These are phyloP conservation scores for Clavariopsis aquatica DNA, from an alignment of 495 filamentous ascomycete species.

Conservation along the genomic window DNA sequence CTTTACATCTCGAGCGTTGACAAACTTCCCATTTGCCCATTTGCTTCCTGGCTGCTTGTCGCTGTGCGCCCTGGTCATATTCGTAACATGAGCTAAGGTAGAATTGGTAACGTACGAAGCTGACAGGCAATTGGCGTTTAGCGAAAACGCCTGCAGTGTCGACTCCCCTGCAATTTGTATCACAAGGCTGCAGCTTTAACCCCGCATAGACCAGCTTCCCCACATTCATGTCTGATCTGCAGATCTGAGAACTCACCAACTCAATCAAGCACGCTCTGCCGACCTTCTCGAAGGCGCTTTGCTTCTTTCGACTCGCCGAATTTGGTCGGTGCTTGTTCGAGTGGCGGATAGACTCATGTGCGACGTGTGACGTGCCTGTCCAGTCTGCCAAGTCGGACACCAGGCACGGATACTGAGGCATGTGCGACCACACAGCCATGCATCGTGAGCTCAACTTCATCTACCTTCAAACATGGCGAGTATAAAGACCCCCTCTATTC, in stretches of 20 bases:
- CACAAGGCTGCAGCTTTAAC: not conserved
- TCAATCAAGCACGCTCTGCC: not conserved
- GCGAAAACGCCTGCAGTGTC: no score
- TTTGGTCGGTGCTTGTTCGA: no score
- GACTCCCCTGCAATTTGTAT: not conserved
- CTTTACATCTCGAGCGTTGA: no score
- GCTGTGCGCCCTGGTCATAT: no score
- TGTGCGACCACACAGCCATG: not conserved
- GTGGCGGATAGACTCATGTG: not conserved
- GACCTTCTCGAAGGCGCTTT: not conserved
- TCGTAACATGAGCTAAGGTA: no score
- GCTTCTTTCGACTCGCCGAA: no score
- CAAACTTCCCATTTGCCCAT: no score
- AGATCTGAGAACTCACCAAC: not conserved
- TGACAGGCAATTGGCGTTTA: no score
- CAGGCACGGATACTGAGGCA: not conserved
- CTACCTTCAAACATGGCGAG: not conserved
- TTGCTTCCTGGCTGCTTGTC: no score
- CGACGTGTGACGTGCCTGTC: not conserved
- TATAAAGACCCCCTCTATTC: not conserved
- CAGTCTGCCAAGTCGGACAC: not conserved
- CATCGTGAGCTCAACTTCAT: not conserved
- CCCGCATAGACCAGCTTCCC: not conserved
- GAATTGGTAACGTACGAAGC: no score
- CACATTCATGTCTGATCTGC: slow-evolving; percentile 1